Evolutionary conservation across 1,139 yeast genomes (phyloP), one percentile per base, ranked within the genome.

Genomic region (Debaryomycetaceae sp.): DNA sequence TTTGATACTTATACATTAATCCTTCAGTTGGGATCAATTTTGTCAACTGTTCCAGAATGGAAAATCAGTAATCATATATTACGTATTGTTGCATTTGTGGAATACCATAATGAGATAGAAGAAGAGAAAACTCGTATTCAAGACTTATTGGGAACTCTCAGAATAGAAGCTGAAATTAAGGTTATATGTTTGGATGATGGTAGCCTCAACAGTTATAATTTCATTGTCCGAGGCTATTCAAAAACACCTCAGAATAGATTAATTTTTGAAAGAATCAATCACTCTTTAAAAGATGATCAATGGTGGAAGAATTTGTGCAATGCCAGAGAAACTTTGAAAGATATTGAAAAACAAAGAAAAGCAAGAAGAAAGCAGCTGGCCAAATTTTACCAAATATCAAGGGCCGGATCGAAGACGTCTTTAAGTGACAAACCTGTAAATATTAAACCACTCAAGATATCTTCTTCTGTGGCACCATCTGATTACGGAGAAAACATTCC

Each of bases 1-100:
- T 88, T 92, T 56, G 98, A 92, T 58, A 92, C 98, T 0, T 92
- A 89, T 55, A 91, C 98, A 0, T 73, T 92, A 54, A 92, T 92
- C 50, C 67, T 92, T 43, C 98, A 92, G 55, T 68, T 92, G 46
- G 98, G 98, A 3, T 95, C 96, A 1, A 91, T 92, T 47, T 65
- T 92, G 45, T 80, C 87, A 7, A 89, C 98, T 0, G 98, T 92
- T 5, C 95, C 95, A 1, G 87, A 83, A 37, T 92, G 98, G 98
- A 83, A 86, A 48, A 70, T 73, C 35, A 80, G 84, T 1, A 56
- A 60, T 13, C 94, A 87, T 53, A 66, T 61, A 9, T 59, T 92
- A 31, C 71, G 98, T 41, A 88, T 92, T 6, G 81, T 91, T 42
- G 95, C 87, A 0, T 91, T 92, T 70, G 98, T 92, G 15, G 98